These are phyloP conservation scores for Aspergillus aculeatus DNA, from an alignment of 2,329 filamentous ascomycete genomes.

Conservation along the genomic window DNA sequence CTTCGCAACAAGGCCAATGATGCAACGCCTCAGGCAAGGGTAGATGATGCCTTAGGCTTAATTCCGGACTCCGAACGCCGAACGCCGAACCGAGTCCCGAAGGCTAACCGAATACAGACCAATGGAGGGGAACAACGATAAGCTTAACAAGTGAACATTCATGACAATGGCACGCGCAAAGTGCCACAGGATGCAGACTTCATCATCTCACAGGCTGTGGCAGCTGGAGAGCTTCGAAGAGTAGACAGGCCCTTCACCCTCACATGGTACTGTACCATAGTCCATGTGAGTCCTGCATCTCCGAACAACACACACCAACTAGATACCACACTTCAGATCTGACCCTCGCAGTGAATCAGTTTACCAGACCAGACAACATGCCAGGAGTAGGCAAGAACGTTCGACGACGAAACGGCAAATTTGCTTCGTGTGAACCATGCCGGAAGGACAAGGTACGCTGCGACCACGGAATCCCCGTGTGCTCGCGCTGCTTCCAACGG, in stretches of 20 bases:
- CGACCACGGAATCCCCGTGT: slow-evolving; percentile 29
- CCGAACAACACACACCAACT: neutral
- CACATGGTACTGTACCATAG: too few species aligned
- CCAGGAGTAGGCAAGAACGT: slow-evolving; percentile 10
- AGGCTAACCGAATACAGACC: neutral
- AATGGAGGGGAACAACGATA: neutral
- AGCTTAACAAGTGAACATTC: neutral
- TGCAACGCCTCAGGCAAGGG: neutral
- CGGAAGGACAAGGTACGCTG: slow-evolving; percentile 34
- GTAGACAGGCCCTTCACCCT: too few species aligned
- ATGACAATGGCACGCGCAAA: neutral
- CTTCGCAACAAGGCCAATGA: neutral
- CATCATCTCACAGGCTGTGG: too few species aligned
- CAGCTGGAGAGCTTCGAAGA: too few species aligned
- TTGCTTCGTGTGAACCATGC: slow-evolving; percentile 34
- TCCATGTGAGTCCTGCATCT: too few species aligned
- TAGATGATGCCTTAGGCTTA: neutral
- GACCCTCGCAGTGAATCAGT: neutral
- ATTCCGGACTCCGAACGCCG: slow-evolving; percentile 3
- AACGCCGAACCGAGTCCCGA: neutral
- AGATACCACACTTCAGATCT: neutral
- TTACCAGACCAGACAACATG: neutral
- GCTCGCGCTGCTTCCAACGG: slow-evolving; percentile 29
- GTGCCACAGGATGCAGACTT: too few species aligned
- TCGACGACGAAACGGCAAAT: slow-evolving; percentile 32